Evolutionary conservation across 805 yeast species (phyloP), one percentile per base, ranked within the genome.

Genomic region (Priceomyces carsonii): DNA sequence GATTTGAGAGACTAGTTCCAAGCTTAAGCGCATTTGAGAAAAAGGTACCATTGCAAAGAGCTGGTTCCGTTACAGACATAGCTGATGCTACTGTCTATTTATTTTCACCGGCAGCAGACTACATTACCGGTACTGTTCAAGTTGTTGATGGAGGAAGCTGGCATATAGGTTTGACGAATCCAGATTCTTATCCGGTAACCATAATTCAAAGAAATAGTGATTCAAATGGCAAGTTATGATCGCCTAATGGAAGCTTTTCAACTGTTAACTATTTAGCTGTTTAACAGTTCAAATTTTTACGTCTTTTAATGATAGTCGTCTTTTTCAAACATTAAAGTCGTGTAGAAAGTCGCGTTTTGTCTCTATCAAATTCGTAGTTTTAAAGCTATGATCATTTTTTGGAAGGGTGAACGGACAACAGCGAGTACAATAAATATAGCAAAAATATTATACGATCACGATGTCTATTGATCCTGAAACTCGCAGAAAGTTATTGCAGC

Each of bases 391-490:
- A n/a, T n/a, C n/a, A n/a, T n/a, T n/a, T n/a, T n/a, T n/a, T n/a
- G n/a, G n/a, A n/a, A n/a, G n/a, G n/a, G n/a, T n/a, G n/a, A n/a
- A n/a, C n/a, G n/a, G n/a, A n/a, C n/a, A n/a, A n/a, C n/a, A n/a
- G n/a, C n/a, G n/a, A n/a, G n/a, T n/a, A n/a, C n/a, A n/a, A n/a
- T n/a, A n/a, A n/a, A n/a, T 15, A 23, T 5, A 15, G 5, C 26
- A 7, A 23, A 23, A 23, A 23, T 23, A 23, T 23, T 6, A 23
- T 7, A 23, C 5, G 26, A 18, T 20, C 20, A 31, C 13, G 32
- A 67, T 67, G 97, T 82, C 93, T 18, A 93, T 90, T 36, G 95
- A 90, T 58, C 96, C 97, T 12, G 96, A 88, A 50, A 83, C 86
- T 40, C 84, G 95, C 60, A 80, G 96, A 56, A 80, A 83, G 57